Base-by-base conservation (phyloP, 2,329 filamentous ascomycete species). In the Venturia nashicola region DNA sequence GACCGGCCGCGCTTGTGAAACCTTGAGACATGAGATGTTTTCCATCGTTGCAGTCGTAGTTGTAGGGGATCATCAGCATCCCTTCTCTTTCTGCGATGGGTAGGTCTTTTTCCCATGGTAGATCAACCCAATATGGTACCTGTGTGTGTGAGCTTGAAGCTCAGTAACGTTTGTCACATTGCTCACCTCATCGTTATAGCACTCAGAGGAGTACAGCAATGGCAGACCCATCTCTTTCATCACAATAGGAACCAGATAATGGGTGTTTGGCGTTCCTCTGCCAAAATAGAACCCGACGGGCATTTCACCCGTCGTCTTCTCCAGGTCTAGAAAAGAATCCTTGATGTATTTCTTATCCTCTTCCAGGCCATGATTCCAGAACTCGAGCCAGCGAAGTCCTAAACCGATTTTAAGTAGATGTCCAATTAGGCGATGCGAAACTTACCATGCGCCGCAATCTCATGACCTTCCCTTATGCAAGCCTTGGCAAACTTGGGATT, bases 21-120 rank as follows among this genome's bases (percentile, higher is more conserved):
- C 79, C 79, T 8, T 75, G 75, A 0, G 76, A 73, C 1, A 74
- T 71, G 34, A 76, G 72, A 65, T 77, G 78, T 65, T 78, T 82
- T 71, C 78, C 80, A 68, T 82, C 81, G 67, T 83, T 83, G 73
- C 78, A 81, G 69, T 83, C 81, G 67, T 82, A 83, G 55, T 73
- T 76, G 69, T 83, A 83, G 5, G 80, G 80, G 18, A 83, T 71
- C 77, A 83, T 82, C 2, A 83, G 71, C 65, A 79, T 75, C n/a
- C 81, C 80, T 66, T 82, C 77, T n/a, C 32, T 36, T 11, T 51
- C 43, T 32, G 20, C 40, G n/a, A n/a, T 18, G 23, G 60, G 40
- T 12, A 62, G 44, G 12, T 48, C 32, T 32, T 75, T 72, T 70
- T 83, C 82, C 39, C 75, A 72, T 0, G 80, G 80, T 1, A 83